Evolutionary conservation across 805 yeast genomes (phyloP), one percentile per base, ranked within the genome.

Genomic region (Dipodascopsis tothii): DNA sequence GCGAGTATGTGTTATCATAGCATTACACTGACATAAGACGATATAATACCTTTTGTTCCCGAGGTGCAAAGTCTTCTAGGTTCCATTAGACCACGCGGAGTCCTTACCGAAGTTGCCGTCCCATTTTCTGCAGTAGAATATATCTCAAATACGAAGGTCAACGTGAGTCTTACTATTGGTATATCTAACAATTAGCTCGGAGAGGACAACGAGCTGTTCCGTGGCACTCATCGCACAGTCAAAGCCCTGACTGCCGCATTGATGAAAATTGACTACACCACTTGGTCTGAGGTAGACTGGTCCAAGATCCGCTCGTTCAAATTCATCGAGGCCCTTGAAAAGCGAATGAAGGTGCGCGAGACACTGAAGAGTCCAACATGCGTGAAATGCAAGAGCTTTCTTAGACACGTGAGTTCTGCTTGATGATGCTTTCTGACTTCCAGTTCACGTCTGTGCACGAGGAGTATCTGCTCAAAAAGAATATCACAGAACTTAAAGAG

Each of bases 401-500:
- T 46, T 14, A 35, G 37, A 20, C 56, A 51, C 23, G 51, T 47
- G 33, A 20, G 51, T 39, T 17, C 11, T 19, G 21, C 3, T 27
- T 20, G 7, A 14, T 18, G 3, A 23, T 32, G 3, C 11, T 19
- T 3, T 3, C 11, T 38, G n/a, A 18, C 19, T 11, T 4, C 20
- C 20, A 47, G 51, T 49, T 47, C 32, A 39, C 60, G 5, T 72
- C 70, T 33, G 59, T 77, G 19, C 68, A 73, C 35, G 65, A 69
- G 37, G 75, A 72, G 48, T 68, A 69, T 43, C 45, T 58, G 22
- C 58, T 83, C 19, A 68, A 71, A 44, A 56, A 61, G 11, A 70
- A 78, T 46, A 79, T 88, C 19, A 72, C 66, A 7, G 62, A 70
- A 0, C 61, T 85, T 55, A 77, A 77, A 54, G 70, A 73, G 37